These are phyloP conservation scores for Sarocladiaceae sp. DNA, from an alignment of 2,329 filamentous ascomycete species.

Conservation along the genomic window DNA sequence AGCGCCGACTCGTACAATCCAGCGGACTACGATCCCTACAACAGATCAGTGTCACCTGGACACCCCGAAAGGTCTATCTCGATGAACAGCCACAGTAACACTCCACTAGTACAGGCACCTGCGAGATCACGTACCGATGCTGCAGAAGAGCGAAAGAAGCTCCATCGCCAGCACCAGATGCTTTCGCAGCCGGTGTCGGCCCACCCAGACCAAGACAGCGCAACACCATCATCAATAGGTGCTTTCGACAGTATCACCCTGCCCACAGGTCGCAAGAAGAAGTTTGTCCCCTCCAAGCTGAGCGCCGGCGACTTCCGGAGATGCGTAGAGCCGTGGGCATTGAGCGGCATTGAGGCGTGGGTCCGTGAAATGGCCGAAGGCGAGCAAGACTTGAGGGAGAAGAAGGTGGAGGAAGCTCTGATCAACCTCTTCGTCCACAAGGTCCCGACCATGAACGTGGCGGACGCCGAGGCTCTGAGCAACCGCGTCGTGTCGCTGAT, in stretches of 20 bases:
- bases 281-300: conserved; percentile 81
- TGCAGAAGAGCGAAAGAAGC: conserved; percentile 58
- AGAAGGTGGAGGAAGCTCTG: conserved; percentile 79
- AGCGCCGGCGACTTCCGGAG: conserved; percentile 73
- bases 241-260: conserved; percentile 79
- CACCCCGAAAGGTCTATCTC: conserved; percentile 70
- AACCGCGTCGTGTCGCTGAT: conserved; percentile 72
- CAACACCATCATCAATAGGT: conserved; percentile 29
- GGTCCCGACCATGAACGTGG: conserved; percentile 96
- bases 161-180: conserved; percentile 44
- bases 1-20: conserved; percentile 32
- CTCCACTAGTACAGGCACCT: conserved; percentile 73
- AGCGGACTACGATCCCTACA: conserved; percentile 18
- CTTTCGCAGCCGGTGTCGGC: conserved; percentile 42
- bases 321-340: conserved; percentile 85
- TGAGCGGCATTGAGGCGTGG: conserved; percentile 84
- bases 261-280: conserved; percentile 70
- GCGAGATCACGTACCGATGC: conserved; percentile 92
- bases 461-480: conserved; percentile 85
- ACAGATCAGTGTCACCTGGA: conserved; percentile 18
- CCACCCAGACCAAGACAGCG: neutral
- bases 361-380: conserved; percentile 84
- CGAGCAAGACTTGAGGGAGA: conserved; percentile 78
- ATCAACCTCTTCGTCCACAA: conserved; percentile 88
- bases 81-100: conserved; percentile 72